phyloP scores from a whole-genome alignment of 139 green algal species.

The Edaphochlamys debaryana region DNA sequence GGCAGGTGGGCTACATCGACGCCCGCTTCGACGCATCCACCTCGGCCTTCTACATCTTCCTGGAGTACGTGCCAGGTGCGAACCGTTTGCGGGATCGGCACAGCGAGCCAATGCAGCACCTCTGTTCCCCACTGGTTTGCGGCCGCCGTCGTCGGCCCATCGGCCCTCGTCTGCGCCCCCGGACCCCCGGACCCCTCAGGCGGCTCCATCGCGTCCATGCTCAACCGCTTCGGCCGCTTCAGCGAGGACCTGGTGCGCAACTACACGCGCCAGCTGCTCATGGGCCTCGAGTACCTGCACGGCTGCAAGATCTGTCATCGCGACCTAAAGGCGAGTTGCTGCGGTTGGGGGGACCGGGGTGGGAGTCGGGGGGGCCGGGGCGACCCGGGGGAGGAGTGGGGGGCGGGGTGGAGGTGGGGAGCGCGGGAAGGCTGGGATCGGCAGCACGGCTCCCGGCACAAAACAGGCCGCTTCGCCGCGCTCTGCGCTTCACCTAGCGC shows the following conservation, averaged over 20 bases:
- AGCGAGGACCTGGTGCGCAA: slow-evolving; percentile 63
- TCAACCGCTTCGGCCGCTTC: slow-evolving; percentile 84
- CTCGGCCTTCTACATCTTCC: slow-evolving; percentile 93
- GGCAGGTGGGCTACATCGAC: slow-evolving; percentile 74
- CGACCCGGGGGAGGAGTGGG: not conserved
- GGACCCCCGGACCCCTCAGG: too few relatives aligned
- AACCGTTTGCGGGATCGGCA: too few relatives aligned
- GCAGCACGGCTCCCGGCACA: too few relatives aligned
- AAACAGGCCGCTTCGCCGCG: too few relatives aligned
- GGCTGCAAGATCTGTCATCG: slow-evolving; percentile 42
- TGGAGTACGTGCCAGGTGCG: slow-evolving; percentile 87
- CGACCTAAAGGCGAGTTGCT: slow-evolving; percentile 36
- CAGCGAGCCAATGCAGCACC: too few relatives aligned
- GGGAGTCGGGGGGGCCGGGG: too few relatives aligned
- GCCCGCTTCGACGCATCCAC: slow-evolving; percentile 48
- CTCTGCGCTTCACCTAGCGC: too few relatives aligned
- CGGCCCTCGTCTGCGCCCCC: not conserved
- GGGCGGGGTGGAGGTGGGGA: not conserved
- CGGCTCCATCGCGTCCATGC: slow-evolving; percentile 91
- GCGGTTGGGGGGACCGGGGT: too few relatives aligned
- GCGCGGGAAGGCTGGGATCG: too few relatives aligned
- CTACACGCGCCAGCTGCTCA: slow-evolving; percentile 85
- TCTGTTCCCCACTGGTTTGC: too few relatives aligned
- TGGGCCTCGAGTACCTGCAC: slow-evolving; percentile 95
- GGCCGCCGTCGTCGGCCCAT: not conserved